A percentile compares a stretch with the other conserved stretches of the same genome.
Evolutionary conservation across 805 yeast genomes (phyloP).

Genomic region (Debaryomyces hansenii): DNA sequence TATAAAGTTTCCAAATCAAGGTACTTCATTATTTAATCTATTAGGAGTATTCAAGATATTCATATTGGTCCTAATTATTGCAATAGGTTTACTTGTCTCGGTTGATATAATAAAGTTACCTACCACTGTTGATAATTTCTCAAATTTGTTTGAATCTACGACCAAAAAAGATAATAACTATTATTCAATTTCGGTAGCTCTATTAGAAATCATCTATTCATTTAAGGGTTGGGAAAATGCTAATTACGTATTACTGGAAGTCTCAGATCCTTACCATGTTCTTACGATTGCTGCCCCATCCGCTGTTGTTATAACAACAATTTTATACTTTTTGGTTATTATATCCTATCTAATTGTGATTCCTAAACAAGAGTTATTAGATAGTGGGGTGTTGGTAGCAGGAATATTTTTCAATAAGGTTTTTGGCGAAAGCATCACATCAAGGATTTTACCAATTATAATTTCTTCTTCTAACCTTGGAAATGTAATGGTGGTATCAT

Average conservation of each 20-base stretch:
- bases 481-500: constrained; percentile 63
- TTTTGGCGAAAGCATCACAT: constrained; percentile 55
- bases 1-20: constrained; percentile 47
- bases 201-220: constrained; percentile 60
- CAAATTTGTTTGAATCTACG: constrained; percentile 33
- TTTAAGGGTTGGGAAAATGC: constrained; percentile 74
- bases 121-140: constrained; percentile 19
- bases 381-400: constrained; percentile 64
- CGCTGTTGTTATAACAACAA: constrained; percentile 53
- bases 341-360: constrained; percentile 58
- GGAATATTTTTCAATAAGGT: constrained; percentile 59
- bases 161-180: constrained; percentile 25
- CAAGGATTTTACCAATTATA: constrained; percentile 50
- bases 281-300: constrained; percentile 61
- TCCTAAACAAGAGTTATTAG: constrained; percentile 44
- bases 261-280: constrained; percentile 55
- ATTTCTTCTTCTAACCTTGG: constrained; percentile 66
- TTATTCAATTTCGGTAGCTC: constrained; percentile 55
- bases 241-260: constrained; percentile 60
- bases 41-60: constrained; percentile 56
- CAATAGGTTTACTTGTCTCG: constrained; percentile 45
- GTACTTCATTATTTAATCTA: constrained; percentile 51
- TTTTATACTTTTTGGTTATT: constrained; percentile 56
- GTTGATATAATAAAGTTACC: constrained; percentile 28
- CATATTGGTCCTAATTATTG: constrained; percentile 49